A percentile compares a stretch with the other conserved stretches of the same genome.
Evolutionary conservation across 345 rosid genomes (phyloP).

Genomic region (Pistacia vera): DNA sequence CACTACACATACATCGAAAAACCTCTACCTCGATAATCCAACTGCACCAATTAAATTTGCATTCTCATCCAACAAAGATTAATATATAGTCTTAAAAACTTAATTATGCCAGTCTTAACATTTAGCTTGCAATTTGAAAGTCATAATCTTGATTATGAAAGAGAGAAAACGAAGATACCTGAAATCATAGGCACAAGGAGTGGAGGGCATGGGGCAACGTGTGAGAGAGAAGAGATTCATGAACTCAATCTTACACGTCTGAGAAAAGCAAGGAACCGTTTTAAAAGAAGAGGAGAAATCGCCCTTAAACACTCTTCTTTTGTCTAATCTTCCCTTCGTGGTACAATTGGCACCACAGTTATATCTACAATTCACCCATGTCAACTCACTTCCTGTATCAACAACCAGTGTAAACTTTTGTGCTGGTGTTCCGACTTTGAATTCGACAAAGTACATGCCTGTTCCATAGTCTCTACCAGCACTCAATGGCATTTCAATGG

Average conservation of each 20-base stretch:
- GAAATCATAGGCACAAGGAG: conserved; percentile 65
- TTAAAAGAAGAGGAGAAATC: conserved; percentile 47
- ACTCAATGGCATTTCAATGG: conserved; percentile 38
- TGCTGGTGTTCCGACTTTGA: conserved; percentile 61
- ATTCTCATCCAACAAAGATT: neutral
- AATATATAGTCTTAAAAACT: neutral
- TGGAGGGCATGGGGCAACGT: conserved; percentile 44
- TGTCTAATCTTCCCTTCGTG: conserved; percentile 4
- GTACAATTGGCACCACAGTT: conserved; percentile 17
- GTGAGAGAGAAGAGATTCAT: conserved; percentile 53
- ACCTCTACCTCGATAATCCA: neutral
- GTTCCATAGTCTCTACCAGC: conserved; percentile 49
- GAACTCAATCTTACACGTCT: conserved; percentile 52
- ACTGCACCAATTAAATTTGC: neutral
- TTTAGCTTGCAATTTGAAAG: neutral
- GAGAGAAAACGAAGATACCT: conserved; percentile 32
- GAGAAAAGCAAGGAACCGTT: conserved; percentile 51
- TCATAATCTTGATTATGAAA: neutral
- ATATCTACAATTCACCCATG: conserved; percentile 56
- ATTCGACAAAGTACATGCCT: conserved; percentile 50
- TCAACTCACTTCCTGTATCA: conserved; percentile 59
- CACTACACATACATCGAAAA: neutral
- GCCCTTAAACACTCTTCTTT: conserved; percentile 39
- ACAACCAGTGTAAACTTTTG: conserved; percentile 54
- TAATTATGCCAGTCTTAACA: too few species aligned